phyloP scores from a whole-genome alignment of 1,284 basidiomycete genomes.

The Cutaneotrichosporon sp. region DNA sequence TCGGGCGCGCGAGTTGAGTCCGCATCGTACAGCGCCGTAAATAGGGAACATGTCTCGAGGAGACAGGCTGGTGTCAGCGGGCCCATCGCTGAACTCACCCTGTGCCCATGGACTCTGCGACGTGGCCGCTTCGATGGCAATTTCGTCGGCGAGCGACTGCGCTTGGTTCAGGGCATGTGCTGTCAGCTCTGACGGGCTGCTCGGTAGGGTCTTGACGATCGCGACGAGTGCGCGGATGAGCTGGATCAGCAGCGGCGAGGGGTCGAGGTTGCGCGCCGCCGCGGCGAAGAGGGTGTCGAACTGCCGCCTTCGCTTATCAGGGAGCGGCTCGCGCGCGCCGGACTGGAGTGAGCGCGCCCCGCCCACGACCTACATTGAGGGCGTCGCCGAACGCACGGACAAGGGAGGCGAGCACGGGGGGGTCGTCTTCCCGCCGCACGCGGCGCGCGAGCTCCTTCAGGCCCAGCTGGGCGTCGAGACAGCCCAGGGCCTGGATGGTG shows the following conservation, averaged over 20 bases:
- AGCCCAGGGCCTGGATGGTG: slow-evolving; percentile 25
- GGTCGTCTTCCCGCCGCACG: slow-evolving; percentile 23
- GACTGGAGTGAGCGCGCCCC: slow-evolving; percentile 3
- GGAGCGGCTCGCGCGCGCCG: slow-evolving; percentile 7
- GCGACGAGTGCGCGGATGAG: slow-evolving; percentile 4
- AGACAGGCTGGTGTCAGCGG: slow-evolving; percentile 13
- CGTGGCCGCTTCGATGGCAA: not conserved
- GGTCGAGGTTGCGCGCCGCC: slow-evolving; percentile 5
- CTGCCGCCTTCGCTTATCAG: slow-evolving; percentile 7
- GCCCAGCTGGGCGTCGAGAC: slow-evolving; percentile 17
- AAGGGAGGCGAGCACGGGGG: slow-evolving; percentile 11
- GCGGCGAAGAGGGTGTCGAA: slow-evolving; percentile 12
- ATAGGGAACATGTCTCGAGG: slow-evolving; percentile 8
- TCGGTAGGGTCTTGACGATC: slow-evolving; percentile 2
- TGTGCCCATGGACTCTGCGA: not conserved
- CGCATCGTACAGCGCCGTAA: not conserved
- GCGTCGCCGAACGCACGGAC: slow-evolving; percentile 22
- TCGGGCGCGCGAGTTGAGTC: slow-evolving; percentile 3
- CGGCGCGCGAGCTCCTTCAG: slow-evolving; percentile 6
- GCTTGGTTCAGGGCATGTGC: not conserved
- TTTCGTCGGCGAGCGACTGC: slow-evolving; percentile 4
- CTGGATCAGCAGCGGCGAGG: slow-evolving; percentile 5
- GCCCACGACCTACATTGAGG: slow-evolving; percentile 17
- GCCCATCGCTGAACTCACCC: not conserved
- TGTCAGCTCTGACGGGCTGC: not conserved